Base-by-base conservation (phyloP, 1,284 basidiomycete genomes). In the Ceratobasidium sp. region DNA sequence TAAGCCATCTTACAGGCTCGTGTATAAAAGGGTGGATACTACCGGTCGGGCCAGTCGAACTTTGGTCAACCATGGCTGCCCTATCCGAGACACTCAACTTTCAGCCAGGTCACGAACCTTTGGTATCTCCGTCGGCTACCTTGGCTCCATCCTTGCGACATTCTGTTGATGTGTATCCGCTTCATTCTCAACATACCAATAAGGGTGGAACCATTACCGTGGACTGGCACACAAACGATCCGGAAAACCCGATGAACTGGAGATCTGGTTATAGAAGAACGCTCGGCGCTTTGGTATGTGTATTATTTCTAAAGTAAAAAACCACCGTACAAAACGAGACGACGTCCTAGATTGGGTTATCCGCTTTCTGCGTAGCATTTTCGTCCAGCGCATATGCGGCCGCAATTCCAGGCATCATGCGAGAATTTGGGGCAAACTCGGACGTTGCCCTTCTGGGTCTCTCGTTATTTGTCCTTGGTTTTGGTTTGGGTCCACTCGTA, bases 191-290 rank as follows among this genome's bases (percentile, higher is more conserved):
- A 15, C 15, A 44, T 28, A 66, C 44, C 20, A 33, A 6, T 17
- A 9, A 10, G 20, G 38, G n/a, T 4, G 17, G 20, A 33, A 57
- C 62, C 1, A 46, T 75, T 46, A 13, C 57, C 2, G 52, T 76
- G 13, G 74, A 67, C 28, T 76, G 74, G 74, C 48, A 44, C 0
- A 46, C 64, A 2, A 28, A 57, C 26, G 74, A 76, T 52, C 74
- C 74, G 40, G 74, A 67, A 28, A 76, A 76, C 38, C 74, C 74
- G 23, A 66, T 76, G 62, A 76, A 76, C 23, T 76, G 74, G 74
- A 65, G 20, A 15, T 2, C 44, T n/a, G 38, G 48, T 3, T 66
- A 57, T 57, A 56, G 74, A 46, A 44, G 40, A 38, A 15, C 44
- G 13, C 13, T 76, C 59, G 61, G 73, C 33, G 46, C 26, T 28